Evolutionary conservation across 768 basidiomycete species (phyloP).

Genomic region (Pisolithus marmoratus): DNA sequence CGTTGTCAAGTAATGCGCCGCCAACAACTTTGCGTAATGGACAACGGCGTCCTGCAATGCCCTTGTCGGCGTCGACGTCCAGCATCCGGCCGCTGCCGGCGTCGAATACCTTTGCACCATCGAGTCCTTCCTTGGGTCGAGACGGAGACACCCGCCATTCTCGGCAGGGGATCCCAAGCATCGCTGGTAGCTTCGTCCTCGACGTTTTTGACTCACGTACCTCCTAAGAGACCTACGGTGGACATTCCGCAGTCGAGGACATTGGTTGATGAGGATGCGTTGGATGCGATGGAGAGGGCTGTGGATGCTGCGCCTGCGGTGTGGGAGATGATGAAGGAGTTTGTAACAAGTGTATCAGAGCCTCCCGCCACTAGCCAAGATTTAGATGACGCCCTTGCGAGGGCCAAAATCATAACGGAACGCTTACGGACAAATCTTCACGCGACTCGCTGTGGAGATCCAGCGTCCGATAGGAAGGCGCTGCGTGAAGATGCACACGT

Average conservation of each 20-base stretch:
- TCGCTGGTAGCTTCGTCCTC: constrained; percentile 37
- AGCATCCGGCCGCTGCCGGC: constrained; percentile 10
- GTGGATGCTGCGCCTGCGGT: constrained; percentile 75
- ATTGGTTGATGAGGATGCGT: constrained; percentile 70
- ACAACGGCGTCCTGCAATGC: constrained; percentile 41
- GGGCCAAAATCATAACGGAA: constrained; percentile 60
- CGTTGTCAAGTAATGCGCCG: constrained; percentile 20
- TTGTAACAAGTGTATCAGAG: constrained; percentile 56
- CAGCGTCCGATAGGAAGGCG: constrained; percentile 49
- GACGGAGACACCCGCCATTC: constrained; percentile 27
- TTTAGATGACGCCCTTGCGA: constrained; percentile 49
- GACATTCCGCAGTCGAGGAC: constrained; percentile 54
- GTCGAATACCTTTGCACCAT: constrained; percentile 1
- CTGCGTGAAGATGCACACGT: constrained; percentile 73
- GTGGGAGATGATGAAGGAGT: constrained; percentile 76
- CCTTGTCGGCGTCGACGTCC: constrained; percentile 26
- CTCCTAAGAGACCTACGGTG: constrained; percentile 29
- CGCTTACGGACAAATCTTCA: constrained; percentile 55
- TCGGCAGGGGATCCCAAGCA: constrained; percentile 38
- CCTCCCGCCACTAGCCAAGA: constrained; percentile 37
- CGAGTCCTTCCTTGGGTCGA: constrained; percentile 8
- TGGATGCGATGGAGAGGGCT: constrained; percentile 73
- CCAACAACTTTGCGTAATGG: constrained; percentile 42
- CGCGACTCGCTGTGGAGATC: constrained; percentile 51
- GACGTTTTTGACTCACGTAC: constrained; percentile 27